Evolutionary conservation across 306 rosid genomes (phyloP).

Genomic region (Amphicarpaea edgeworthii): DNA sequence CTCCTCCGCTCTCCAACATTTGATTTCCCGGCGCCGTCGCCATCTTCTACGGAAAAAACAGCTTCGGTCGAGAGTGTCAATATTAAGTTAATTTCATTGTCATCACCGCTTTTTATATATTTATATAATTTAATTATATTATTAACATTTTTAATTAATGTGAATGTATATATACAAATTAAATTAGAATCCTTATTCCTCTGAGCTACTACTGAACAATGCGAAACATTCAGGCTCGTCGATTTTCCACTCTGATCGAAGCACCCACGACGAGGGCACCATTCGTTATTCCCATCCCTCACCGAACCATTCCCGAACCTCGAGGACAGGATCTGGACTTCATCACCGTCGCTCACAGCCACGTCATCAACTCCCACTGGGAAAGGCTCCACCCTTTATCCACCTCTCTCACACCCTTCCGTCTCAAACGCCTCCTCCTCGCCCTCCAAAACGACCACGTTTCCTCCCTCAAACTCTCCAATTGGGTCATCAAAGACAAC

Average conservation of each 20-base stretch:
- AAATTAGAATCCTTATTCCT: too few relatives aligned
- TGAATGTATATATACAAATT: too few relatives aligned
- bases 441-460: slow-evolving; percentile 71
- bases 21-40: slow-evolving; percentile 59
- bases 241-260: slow-evolving; percentile 50
- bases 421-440: slow-evolving; percentile 70
- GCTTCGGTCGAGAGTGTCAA: too few relatives aligned
- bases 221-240: slow-evolving; percentile 47
- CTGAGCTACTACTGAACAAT: not conserved
- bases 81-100: too few relatives aligned
- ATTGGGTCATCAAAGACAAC: slow-evolving; percentile 66
- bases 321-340: slow-evolving; percentile 84
- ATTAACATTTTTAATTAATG: too few relatives aligned
- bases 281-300: slow-evolving; percentile 65
- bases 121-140: too few relatives aligned
- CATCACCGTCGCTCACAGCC: slow-evolving; percentile 73
- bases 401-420: slow-evolving; percentile 60
- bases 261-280: slow-evolving; percentile 16
- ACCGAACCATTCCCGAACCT: slow-evolving; percentile 69
- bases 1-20: slow-evolving; percentile 60
- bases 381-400: slow-evolving; percentile 61
- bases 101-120: too few relatives aligned
- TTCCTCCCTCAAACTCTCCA: slow-evolving; percentile 73
- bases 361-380: slow-evolving; percentile 84
- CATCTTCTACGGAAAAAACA: slow-evolving; percentile 53